Evolutionary conservation across 345 rosid species (phyloP).

Genomic region (Dipteronia dyeriana): DNA sequence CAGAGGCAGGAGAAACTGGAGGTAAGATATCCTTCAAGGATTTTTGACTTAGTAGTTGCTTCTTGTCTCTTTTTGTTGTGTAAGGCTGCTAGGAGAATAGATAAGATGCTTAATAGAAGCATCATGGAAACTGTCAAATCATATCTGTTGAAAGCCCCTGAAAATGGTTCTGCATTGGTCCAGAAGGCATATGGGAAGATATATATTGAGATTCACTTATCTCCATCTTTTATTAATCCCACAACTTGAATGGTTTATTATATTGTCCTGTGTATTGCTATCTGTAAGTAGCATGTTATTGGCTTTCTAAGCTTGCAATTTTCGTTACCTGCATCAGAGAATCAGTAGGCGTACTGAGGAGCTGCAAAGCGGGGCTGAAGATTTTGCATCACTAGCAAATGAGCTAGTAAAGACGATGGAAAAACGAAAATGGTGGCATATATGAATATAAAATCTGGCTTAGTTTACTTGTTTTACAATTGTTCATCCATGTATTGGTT

Average conservation of each 20-base stretch:
- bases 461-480: background rate
- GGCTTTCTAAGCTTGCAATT: constrained; percentile 4
- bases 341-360: constrained; percentile 54
- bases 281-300: background rate
- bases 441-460: constrained; percentile 22
- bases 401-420: constrained; percentile 78
- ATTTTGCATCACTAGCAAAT: constrained; percentile 59
- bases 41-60: background rate
- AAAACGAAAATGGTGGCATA: constrained; percentile 71
- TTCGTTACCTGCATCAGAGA: constrained; percentile 37
- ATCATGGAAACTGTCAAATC: background rate
- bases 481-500: background rate
- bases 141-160: background rate
- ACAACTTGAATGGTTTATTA: no score
- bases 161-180: background rate
- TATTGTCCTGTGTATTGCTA: background rate
- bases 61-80: background rate
- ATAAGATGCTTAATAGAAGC: background rate
- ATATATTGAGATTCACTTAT: background rate
- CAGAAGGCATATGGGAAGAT: background rate
- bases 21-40: constrained; percentile 26
- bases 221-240: background rate
- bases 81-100: background rate
- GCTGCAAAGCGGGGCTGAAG: constrained; percentile 62
- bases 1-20: constrained; percentile 48